phyloP scores from a whole-genome alignment of 805 yeast species.

The Kodamaea sagamina region DNA sequence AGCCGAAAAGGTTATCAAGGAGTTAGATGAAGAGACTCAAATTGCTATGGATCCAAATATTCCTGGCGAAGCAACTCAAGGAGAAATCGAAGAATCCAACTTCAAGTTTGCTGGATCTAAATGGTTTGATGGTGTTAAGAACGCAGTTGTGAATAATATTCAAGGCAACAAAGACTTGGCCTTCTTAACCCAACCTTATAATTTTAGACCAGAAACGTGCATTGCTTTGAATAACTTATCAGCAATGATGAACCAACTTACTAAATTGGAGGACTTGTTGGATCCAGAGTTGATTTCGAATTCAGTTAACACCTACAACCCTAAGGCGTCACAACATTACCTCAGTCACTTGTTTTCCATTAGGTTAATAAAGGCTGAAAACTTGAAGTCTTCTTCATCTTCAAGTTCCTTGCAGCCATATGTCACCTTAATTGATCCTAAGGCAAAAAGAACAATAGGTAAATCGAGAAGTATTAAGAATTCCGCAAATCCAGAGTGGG shows the following conservation, averaged over 20 bases:
- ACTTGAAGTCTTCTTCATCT: conserved; percentile 47
- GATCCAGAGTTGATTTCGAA: conserved; percentile 59
- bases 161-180: conserved; percentile 39
- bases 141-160: conserved; percentile 43
- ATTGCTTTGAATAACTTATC: conserved; percentile 73
- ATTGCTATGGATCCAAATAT: conserved; percentile 16
- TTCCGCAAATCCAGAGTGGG: conserved; percentile 77
- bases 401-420: conserved; percentile 49
- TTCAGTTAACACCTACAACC: conserved; percentile 37
- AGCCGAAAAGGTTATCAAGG: conserved; percentile 41
- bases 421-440: conserved; percentile 62
- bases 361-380: conserved; percentile 63
- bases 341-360: conserved; percentile 62
- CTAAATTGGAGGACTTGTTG: conserved; percentile 54
- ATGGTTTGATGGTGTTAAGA: conserved; percentile 58
- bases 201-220: conserved; percentile 63
- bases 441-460: conserved; percentile 56
- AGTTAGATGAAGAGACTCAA: conserved; percentile 37
- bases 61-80: conserved; percentile 15
- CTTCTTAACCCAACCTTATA: conserved; percentile 49
- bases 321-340: conserved; percentile 30
- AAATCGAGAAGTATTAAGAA: conserved; percentile 66
- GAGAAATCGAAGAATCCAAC: conserved; percentile 15
- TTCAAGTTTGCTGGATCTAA: conserved; percentile 18
- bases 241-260: conserved; percentile 48